Evolutionary conservation across 1,284 basidiomycete genomes (phyloP).

Genomic region (Leccinum subfulvum): DNA sequence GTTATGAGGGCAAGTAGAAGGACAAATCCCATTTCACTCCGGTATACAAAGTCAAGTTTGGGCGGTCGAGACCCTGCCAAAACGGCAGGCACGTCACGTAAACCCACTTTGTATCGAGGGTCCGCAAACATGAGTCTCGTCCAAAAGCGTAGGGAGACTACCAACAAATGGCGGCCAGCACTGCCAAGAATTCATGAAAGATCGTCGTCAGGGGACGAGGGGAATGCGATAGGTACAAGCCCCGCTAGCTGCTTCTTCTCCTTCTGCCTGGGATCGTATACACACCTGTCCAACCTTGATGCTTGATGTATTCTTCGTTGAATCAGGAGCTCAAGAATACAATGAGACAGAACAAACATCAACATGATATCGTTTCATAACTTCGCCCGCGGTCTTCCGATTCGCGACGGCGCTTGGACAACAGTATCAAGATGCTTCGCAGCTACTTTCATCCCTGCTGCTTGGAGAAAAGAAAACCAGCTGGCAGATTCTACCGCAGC

Average conservation of each 20-base stretch:
- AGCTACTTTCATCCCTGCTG: slow-evolving; percentile 8
- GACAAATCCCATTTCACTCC: neutral
- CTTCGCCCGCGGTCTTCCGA: neutral
- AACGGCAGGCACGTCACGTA: neutral
- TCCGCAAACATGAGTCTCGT: too few relatives aligned
- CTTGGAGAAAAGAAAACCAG: slow-evolving; percentile 18
- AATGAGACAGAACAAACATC: neutral
- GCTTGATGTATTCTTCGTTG: slow-evolving; percentile 1
- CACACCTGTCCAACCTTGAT: neutral
- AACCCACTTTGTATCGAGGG: neutral
- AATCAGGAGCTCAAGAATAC: neutral
- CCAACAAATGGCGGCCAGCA: neutral
- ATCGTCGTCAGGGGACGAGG: neutral
- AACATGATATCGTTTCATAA: neutral
- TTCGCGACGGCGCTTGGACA: too few relatives aligned
- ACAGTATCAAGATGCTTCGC: too few relatives aligned
- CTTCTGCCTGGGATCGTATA: neutral
- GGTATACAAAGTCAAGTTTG: neutral
- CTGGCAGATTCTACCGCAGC: slow-evolving; percentile 5
- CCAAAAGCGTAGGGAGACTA: neutral
- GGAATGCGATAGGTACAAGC: neutral
- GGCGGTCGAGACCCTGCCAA: neutral
- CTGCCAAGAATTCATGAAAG: neutral
- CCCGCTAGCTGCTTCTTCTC: neutral
- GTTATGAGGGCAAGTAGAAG: neutral